These are phyloP conservation scores for Adansonia grandidieri DNA, from an alignment of 441 rosid genomes.

Conservation along the genomic window DNA sequence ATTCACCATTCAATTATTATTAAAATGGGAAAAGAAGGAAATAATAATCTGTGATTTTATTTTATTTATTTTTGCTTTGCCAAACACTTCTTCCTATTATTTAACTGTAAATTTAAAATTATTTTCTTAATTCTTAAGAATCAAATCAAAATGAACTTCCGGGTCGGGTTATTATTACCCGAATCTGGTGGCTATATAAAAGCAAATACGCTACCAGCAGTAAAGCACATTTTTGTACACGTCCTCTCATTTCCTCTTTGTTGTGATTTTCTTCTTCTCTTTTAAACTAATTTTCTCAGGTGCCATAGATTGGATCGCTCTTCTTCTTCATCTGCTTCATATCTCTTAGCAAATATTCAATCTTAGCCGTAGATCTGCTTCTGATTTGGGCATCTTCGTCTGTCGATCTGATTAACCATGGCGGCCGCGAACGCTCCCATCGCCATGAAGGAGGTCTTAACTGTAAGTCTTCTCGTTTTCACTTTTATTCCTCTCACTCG, in stretches of 20 bases:
- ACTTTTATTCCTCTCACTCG: not conserved
- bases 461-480: slow-evolving; percentile 45
- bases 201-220: slow-evolving; percentile 8
- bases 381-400: slow-evolving; percentile 35
- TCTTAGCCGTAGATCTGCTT: slow-evolving; percentile 57
- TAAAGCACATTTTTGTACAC: slow-evolving; percentile 20
- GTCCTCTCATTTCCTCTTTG: slow-evolving; percentile 25
- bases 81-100: too few species aligned
- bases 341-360: slow-evolving; percentile 55
- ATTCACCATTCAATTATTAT: not conserved
- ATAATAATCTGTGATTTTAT: not conserved
- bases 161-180: slow-evolving; percentile 24
- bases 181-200: slow-evolving; percentile 20
- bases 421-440: slow-evolving; percentile 73
- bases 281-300: slow-evolving; percentile 28
- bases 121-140: not conserved
- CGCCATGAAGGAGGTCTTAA: slow-evolving; percentile 68
- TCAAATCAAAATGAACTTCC: not conserved
- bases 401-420: slow-evolving; percentile 59
- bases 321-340: slow-evolving; percentile 48
- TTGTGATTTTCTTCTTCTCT: not conserved
- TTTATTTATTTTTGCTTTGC: not conserved
- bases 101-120: too few species aligned
- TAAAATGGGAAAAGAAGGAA: not conserved
- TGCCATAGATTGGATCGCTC: slow-evolving; percentile 47